Conservation (phyloP, 306 rosid species). For the Prunus dulcis region DNA sequence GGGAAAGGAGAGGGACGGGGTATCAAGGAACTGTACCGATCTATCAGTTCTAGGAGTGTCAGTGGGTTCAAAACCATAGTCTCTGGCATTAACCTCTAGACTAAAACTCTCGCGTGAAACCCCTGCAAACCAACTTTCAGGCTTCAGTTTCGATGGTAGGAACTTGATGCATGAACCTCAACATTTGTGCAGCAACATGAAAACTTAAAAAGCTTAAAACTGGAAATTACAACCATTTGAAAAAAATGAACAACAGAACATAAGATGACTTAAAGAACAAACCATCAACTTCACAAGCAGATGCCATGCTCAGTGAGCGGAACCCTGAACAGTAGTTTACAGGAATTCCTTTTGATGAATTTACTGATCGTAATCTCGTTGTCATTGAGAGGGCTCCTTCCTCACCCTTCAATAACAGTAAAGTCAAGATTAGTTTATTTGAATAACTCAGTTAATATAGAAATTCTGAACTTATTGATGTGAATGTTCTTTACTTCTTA, state of each 20-base stretch:
- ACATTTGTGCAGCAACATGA: conserved; percentile 10
- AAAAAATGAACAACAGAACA: conserved; percentile 11
- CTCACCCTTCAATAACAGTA: conserved; percentile 66
- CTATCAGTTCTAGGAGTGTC: conserved; percentile 97
- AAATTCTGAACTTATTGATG: background rate
- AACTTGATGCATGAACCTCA: conserved; percentile 15
- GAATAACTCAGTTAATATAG: background rate
- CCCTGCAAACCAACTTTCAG: conserved; percentile 49
- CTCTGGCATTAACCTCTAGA: conserved; percentile 79
- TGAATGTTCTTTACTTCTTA: background rate
- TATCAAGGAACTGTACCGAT: conserved; percentile 50
- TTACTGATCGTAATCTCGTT: conserved; percentile 66
- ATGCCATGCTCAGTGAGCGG: conserved; percentile 42
- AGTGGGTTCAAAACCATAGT: conserved; percentile 84
- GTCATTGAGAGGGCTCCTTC: conserved; percentile 99
- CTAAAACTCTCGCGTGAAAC: conserved; percentile 79
- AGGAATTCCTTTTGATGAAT: conserved; percentile 66
- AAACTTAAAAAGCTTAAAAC: background rate
- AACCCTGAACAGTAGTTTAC: conserved; percentile 96
- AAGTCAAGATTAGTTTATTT: conserved; percentile 25
- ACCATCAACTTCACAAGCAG: conserved; percentile 68
- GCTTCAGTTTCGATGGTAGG: conserved; percentile 11
- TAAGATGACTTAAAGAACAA: conserved; percentile 27
- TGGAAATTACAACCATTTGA: background rate
- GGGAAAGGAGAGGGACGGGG: background rate